These are phyloP conservation scores for Ammopiptanthus mongolicus DNA, from an alignment of 306 rosid genomes.

Conservation along the genomic window DNA sequence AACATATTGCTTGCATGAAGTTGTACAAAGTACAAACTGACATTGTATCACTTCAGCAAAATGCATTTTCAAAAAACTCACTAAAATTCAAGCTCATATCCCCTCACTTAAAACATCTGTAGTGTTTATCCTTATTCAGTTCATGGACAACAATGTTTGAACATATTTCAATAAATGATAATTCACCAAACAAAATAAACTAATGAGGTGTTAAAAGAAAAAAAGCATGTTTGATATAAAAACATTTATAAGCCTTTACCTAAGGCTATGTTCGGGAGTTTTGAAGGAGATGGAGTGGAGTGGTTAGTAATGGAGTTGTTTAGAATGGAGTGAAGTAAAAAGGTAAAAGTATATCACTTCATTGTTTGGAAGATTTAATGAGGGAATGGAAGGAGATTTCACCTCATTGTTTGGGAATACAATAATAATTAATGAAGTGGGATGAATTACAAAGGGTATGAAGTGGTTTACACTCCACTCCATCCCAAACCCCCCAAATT, in stretches of 20 bases:
- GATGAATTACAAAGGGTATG: too few species aligned
- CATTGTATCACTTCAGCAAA: conserved; percentile 11
- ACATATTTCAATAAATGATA: conserved; percentile 11
- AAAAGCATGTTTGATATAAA: background rate
- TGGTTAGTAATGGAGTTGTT: too few species aligned
- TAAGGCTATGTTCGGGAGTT: too few species aligned
- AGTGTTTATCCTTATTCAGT: background rate
- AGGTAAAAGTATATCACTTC: too few species aligned
- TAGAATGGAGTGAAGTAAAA: too few species aligned
- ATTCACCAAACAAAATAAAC: conserved; percentile 16
- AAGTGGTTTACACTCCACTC: too few species aligned
- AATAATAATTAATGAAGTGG: too few species aligned
- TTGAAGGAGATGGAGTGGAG: too few species aligned
- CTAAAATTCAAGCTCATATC: background rate
- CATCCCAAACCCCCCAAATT: too few species aligned
- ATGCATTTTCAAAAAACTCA: background rate
- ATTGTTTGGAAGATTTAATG: too few species aligned
- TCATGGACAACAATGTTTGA: conserved; percentile 6
- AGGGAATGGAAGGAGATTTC: too few species aligned
- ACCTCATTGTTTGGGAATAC: too few species aligned
- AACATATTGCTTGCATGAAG: conserved; percentile 1
- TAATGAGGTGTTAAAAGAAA: background rate
- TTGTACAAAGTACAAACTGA: background rate
- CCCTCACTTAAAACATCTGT: background rate
- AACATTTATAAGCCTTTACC: background rate